Percentiles rank a stretch among this genome's conserved stretches.
Evolutionary conservation across 768 basidiomycete species (phyloP).

Genomic region (Panus rudis): DNA sequence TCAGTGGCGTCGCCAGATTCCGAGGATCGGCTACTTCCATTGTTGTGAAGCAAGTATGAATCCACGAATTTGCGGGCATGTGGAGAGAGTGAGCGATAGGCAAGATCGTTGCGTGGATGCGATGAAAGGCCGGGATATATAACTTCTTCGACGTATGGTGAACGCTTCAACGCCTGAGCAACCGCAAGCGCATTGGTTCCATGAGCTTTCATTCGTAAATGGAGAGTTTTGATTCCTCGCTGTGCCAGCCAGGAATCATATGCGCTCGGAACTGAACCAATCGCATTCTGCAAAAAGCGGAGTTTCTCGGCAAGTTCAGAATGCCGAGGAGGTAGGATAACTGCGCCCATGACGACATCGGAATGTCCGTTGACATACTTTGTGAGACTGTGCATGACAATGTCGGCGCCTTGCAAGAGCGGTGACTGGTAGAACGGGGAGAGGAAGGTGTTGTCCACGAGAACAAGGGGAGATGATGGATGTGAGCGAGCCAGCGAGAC

Average conservation of each 20-base stretch:
- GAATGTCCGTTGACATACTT: slow-evolving; percentile 95
- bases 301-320: slow-evolving; percentile 44
- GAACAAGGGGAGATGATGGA: slow-evolving; percentile 62
- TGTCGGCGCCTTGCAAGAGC: slow-evolving; percentile 75
- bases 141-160: slow-evolving; percentile 65
- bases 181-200: slow-evolving; percentile 76
- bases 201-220: slow-evolving; percentile 81
- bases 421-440: slow-evolving; percentile 90
- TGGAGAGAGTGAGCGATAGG: slow-evolving; percentile 54
- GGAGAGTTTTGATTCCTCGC: slow-evolving; percentile 87
- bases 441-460: slow-evolving; percentile 93
- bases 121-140: slow-evolving; percentile 78
- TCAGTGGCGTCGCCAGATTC: neutral
- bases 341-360: slow-evolving; percentile 85
- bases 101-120: slow-evolving; percentile 60
- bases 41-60: slow-evolving; percentile 22
- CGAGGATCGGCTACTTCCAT: too few relatives aligned
- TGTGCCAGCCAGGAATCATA: slow-evolving; percentile 89
- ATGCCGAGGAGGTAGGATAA: slow-evolving; percentile 60
- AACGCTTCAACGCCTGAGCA: slow-evolving; percentile 51
- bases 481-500: slow-evolving; percentile 57
- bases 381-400: slow-evolving; percentile 77
- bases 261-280: slow-evolving; percentile 76
- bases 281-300: slow-evolving; percentile 86
- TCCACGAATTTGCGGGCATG: slow-evolving; percentile 66